Evolutionary conservation across 2,329 filamentous ascomycete genomes (phyloP), one percentile per base, ranked within the genome.

Genomic region (Pseudogymnoascus sp.): DNA sequence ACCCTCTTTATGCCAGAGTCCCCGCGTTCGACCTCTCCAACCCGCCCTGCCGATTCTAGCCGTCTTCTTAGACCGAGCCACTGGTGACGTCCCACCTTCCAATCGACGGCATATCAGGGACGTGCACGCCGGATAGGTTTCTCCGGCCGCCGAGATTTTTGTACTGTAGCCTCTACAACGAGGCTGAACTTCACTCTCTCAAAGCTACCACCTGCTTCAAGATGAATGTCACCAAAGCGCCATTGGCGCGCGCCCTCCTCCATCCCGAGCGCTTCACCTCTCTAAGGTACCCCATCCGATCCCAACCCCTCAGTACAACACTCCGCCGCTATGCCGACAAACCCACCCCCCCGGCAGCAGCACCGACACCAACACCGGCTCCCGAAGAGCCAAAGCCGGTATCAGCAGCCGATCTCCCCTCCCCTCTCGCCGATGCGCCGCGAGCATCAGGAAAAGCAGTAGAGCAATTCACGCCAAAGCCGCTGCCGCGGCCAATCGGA

Each of bases 401-500:
- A 14, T 68, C 60, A 28, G 61, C 41, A 36, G 58, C 45, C 70
- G 71, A 33, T 52, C 67, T 80, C 59, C 68, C 76, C 36, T 78
- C 79, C 14, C 75, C 79, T 5, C 75, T 85, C 38, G 83, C 82
- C 67, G 75, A 84, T 64, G 85, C 84, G 5, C 85, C 85, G 9
- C 78, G 84, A 65, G 78, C 80, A 28, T 86, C 85, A 67, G 85
- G 85, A 69, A 81, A 80, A 72, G 78, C 79, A 14, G 69, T 80
- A 28, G 75, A 80, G 2, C 72, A 78, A 30, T 88, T 87, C 69
- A 82, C 78, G 8, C 85, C 85, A 4, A 82, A 79, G 68, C 82
- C 81, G 16, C 76, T 89, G 42, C 76, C 80, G 39, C 85, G 91
- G 38, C 93, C 94, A 12, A 93, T 99, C 67, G 94, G 94, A 65